These are phyloP conservation scores for Stemphylium beticola DNA, from an alignment of 2,329 filamentous ascomycete genomes.

Conservation along the genomic window DNA sequence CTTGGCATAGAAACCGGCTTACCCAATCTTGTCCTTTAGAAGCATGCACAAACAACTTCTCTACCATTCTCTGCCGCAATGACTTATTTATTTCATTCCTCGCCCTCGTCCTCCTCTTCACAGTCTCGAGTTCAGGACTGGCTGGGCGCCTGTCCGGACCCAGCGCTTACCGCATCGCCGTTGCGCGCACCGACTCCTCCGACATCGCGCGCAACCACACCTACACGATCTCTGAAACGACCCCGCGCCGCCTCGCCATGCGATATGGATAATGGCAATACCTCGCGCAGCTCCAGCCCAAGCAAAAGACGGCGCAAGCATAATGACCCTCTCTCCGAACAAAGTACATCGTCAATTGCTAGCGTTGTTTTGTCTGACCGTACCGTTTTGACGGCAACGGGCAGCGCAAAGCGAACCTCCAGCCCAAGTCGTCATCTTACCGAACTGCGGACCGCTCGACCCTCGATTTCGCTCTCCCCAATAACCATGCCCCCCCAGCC, in stretches of 20 bases:
- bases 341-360: neutral
- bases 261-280: conserved; percentile 13
- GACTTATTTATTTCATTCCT: neutral
- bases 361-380: conserved; percentile 4
- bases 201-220: conserved; percentile 12
- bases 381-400: conserved; percentile 1
- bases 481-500: conserved; percentile 12
- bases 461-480: conserved; percentile 11
- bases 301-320: conserved; percentile 7
- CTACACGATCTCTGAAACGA: conserved; percentile 16
- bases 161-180: conserved; percentile 5
- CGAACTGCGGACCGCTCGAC: conserved; percentile 16
- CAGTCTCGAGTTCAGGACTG: conserved; percentile 7
- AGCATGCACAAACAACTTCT: neutral
- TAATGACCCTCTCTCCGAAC: conserved; percentile 1
- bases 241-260: conserved; percentile 11
- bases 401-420: conserved; percentile 14
- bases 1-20: no score
- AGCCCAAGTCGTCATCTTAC: conserved; percentile 14
- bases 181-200: conserved; percentile 9
- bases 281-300: conserved; percentile 6
- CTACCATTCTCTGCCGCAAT: neutral
- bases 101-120: conserved; percentile 1
- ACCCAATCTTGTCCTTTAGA: no score
- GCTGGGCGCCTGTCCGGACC: conserved; percentile 8